A percentile compares a stretch with the other conserved stretches of the same genome.
These are phyloP conservation scores for Telfairia occidentalis DNA, from an alignment of 331 rosid species.

Conservation along the genomic window DNA sequence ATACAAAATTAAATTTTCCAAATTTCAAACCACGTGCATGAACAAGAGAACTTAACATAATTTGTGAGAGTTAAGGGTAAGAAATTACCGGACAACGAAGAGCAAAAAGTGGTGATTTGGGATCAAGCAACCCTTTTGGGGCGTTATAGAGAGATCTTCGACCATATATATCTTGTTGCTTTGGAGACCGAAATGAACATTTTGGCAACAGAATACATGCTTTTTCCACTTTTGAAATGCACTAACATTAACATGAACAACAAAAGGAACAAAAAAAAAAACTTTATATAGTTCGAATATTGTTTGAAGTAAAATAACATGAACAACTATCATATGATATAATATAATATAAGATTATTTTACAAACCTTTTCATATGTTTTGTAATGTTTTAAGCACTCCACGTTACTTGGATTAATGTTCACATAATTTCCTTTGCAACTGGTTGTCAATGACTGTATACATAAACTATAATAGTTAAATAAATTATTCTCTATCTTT, in stretches of 20 bases:
- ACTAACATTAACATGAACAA: background rate
- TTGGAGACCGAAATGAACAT: background rate
- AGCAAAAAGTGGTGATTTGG: no score
- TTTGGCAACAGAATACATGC: background rate
- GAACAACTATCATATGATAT: background rate
- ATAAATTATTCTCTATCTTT: background rate
- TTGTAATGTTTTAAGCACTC: background rate
- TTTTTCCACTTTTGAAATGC: background rate
- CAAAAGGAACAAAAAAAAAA: background rate
- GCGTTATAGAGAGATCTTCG: background rate
- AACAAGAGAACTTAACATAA: no score
- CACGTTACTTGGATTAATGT: slow-evolving; percentile 7
- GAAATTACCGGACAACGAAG: background rate
- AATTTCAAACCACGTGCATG: no score
- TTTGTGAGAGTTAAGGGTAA: no score
- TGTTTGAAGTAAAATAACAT: background rate
- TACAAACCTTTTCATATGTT: background rate
- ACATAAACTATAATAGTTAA: background rate
- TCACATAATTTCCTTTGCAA: slow-evolving; percentile 16
- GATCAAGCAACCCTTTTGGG: background rate
- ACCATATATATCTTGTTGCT: background rate
- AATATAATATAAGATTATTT: background rate
- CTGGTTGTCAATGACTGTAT: slow-evolving; percentile 7
- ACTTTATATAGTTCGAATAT: background rate
- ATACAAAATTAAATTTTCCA: no score